Percentiles rank a stretch among this genome's conserved stretches.
phyloP scores from a whole-genome alignment of 2,329 filamentous ascomycete species.

The Trichoderma sp. region DNA sequence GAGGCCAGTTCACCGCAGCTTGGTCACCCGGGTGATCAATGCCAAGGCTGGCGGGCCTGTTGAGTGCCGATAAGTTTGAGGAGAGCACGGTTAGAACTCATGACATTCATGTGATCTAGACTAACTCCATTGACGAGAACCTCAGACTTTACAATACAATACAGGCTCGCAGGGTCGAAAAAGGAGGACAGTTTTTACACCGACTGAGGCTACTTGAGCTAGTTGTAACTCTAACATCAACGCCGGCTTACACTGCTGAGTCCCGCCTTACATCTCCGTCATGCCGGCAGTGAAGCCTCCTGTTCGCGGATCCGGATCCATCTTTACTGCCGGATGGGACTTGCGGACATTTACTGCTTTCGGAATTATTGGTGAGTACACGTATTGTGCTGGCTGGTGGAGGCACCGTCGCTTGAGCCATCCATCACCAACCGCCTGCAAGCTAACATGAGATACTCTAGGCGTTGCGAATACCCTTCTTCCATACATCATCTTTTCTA shows the following conservation, averaged over 20 bases:
- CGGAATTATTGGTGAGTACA: not conserved
- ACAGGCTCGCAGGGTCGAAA: not conserved
- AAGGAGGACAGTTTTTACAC: not conserved
- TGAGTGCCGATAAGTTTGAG: not conserved
- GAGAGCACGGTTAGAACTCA: not conserved
- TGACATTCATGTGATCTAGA: not conserved
- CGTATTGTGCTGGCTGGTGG: not conserved
- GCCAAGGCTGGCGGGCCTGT: not conserved
- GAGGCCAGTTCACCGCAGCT: not conserved
- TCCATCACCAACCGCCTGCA: not conserved
- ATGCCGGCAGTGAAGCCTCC: not conserved
- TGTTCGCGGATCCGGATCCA: not conserved
- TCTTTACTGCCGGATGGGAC: not conserved
- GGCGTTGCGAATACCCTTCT: conserved; percentile 2
- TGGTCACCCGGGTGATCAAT: not conserved
- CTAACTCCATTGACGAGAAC: not conserved
- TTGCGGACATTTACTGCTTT: not conserved
- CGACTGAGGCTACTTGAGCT: not conserved
- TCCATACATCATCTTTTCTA: conserved; percentile 6
- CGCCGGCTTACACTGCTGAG: not conserved
- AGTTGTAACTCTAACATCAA: not conserved
- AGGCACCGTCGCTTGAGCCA: not conserved
- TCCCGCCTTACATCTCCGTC: not conserved
- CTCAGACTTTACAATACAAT: not conserved
- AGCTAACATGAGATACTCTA: not conserved